Evolutionary conservation across 2,329 filamentous ascomycete species (phyloP).

Genomic region (Fusarium neocosmosporiellum): DNA sequence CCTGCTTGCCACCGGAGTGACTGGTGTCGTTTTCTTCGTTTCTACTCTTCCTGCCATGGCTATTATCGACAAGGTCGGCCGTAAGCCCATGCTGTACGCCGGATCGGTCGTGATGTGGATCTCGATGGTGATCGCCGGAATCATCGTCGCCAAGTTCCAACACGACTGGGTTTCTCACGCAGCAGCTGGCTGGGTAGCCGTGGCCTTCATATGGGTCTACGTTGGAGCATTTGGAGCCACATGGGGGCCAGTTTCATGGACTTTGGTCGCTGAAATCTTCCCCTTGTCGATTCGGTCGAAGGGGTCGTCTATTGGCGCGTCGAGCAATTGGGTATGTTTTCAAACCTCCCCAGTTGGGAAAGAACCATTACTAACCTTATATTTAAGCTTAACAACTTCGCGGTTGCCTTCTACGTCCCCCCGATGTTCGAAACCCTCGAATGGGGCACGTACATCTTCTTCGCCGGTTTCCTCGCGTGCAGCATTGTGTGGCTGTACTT

Average conservation of each 20-base stretch:
- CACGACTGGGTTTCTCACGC: constrained; percentile 45
- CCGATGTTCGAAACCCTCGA: constrained; percentile 50
- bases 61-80: constrained; percentile 55
- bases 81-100: constrained; percentile 52
- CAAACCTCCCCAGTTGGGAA: background rate
- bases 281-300: constrained; percentile 58
- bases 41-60: constrained; percentile 48
- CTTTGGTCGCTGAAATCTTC: constrained; percentile 60
- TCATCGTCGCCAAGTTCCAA: constrained; percentile 34
- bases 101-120: constrained; percentile 53
- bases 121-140: constrained; percentile 31
- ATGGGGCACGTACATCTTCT: constrained; percentile 70
- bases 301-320: constrained; percentile 55
- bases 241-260: constrained; percentile 61
- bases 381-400: constrained; percentile 54
- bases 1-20: constrained; percentile 76
- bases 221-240: constrained; percentile 60
- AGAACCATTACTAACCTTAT: background rate
- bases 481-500: constrained; percentile 62
- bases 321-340: constrained; percentile 52
- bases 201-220: constrained; percentile 57
- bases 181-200: constrained; percentile 53
- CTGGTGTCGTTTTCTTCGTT: constrained; percentile 74
- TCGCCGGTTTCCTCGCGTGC: constrained; percentile 60
- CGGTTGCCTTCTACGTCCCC: constrained; percentile 58